Percentiles rank a stretch among this genome's conserved stretches.
phyloP scores from a whole-genome alignment of 495 filamentous ascomycete species.

The Daldinia decipiens region DNA sequence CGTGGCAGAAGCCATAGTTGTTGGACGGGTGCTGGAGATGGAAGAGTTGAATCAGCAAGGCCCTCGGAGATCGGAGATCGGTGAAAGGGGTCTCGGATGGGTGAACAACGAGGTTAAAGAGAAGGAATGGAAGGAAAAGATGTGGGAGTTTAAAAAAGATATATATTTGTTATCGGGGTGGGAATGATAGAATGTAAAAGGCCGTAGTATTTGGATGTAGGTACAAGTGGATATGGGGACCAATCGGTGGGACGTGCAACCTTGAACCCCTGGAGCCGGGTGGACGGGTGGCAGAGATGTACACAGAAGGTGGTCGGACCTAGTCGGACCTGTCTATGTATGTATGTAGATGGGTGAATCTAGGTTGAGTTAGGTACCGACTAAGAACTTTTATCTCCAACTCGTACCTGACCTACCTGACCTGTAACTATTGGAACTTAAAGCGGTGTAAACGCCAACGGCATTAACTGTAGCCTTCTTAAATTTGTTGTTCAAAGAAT shows the following conservation, averaged over 20 bases:
- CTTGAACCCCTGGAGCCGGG: slow-evolving; percentile 9
- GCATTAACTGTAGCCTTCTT: not conserved
- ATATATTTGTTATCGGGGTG: slow-evolving; percentile 34
- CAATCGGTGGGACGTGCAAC: slow-evolving; percentile 39
- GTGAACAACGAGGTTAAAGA: slow-evolving; percentile 32
- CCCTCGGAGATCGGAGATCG: slow-evolving; percentile 23
- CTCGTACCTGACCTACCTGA: slow-evolving; percentile 13
- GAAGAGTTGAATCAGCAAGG: slow-evolving; percentile 34
- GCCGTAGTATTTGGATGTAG: slow-evolving; percentile 18
- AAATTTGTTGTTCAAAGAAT: slow-evolving; percentile 4
- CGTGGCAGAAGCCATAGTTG: slow-evolving; percentile 58
- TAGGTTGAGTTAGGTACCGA: slow-evolving; percentile 19
- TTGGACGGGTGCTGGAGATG: slow-evolving; percentile 10
- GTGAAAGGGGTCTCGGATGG: slow-evolving; percentile 21
- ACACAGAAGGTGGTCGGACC: slow-evolving; percentile 17
- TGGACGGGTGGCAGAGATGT: slow-evolving; percentile 30
- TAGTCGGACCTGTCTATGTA: slow-evolving; percentile 6
- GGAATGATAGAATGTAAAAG: slow-evolving; percentile 1
- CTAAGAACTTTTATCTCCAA: slow-evolving; percentile 14
- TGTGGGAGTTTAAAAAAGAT: slow-evolving; percentile 21
- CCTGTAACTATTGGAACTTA: slow-evolving; percentile 14
- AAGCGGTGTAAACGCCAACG: slow-evolving; percentile 23
- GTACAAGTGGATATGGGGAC: slow-evolving; percentile 40
- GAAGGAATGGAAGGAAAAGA: slow-evolving; percentile 9
- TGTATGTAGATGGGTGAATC: not conserved